These are phyloP conservation scores for Penicillium freii DNA, from an alignment of 2,329 filamentous ascomycete species.

Conservation along the genomic window DNA sequence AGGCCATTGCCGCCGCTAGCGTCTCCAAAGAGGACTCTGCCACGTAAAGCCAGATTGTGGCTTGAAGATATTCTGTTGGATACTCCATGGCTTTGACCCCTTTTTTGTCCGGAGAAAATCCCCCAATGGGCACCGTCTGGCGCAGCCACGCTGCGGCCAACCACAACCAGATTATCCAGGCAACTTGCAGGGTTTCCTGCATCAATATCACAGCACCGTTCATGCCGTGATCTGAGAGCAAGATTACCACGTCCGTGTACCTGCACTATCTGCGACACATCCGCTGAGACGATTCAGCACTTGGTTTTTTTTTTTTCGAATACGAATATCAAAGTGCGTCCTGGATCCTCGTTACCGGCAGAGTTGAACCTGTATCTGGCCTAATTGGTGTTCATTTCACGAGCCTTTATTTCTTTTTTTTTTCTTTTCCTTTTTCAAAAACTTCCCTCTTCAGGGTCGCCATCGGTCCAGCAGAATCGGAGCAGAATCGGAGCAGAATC, in stretches of 20 bases:
- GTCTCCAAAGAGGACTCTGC: constrained; percentile 13
- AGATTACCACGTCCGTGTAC: constrained; percentile 6
- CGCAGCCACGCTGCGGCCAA: constrained; percentile 5
- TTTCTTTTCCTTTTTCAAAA: neutral
- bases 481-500: neutral
- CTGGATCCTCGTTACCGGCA: neutral
- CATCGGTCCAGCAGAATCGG: neutral
- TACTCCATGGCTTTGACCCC: constrained; percentile 12
- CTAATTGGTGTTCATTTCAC: neutral
- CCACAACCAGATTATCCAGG: constrained; percentile 13
- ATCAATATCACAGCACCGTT: constrained; percentile 13
- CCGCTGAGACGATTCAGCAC: neutral
- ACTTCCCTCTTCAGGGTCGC: neutral
- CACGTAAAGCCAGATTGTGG: constrained; percentile 13
- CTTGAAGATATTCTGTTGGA: constrained; percentile 5
- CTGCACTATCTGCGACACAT: neutral
- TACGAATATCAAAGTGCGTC: neutral
- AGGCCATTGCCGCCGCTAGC: constrained; percentile 12
- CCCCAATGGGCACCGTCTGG: constrained; percentile 18
- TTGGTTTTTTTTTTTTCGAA: neutral
- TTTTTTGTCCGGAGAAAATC: constrained; percentile 17
- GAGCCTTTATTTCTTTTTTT: neutral
- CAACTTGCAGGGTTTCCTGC: constrained; percentile 14
- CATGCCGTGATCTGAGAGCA: neutral
- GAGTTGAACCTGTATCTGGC: neutral